These are phyloP conservation scores for Pezicula neosporulosa DNA, from an alignment of 2,329 filamentous ascomycete species.

Conservation along the genomic window DNA sequence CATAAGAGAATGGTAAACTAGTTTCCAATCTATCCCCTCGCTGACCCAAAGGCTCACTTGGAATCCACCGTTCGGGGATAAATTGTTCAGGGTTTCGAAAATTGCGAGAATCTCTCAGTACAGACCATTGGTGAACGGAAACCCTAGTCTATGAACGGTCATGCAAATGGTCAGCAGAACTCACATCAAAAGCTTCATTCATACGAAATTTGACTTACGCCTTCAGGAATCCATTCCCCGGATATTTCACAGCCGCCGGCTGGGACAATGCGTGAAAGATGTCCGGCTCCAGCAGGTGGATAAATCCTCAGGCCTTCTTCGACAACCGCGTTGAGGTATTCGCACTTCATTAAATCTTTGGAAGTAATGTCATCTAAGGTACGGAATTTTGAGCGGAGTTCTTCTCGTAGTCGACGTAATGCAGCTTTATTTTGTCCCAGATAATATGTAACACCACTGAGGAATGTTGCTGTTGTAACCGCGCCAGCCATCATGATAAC, in stretches of 20 bases:
- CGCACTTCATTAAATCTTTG: conserved; percentile 8
- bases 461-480: conserved; percentile 15
- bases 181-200: background rate
- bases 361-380: conserved; percentile 8
- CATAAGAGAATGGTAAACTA: conserved; percentile 13
- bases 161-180: background rate
- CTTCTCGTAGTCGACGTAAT: conserved; percentile 8
- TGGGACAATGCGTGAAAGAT: conserved; percentile 14
- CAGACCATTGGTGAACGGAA: conserved; percentile 19
- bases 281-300: conserved; percentile 13
- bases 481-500: conserved; percentile 18
- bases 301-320: conserved; percentile 15
- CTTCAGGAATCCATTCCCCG: conserved; percentile 18
- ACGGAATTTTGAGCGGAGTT: conserved; percentile 7
- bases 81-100: conserved; percentile 14
- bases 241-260: conserved; percentile 14
- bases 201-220: conserved; percentile 10
- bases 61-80: conserved; percentile 18
- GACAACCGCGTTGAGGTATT: conserved; percentile 12
- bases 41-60: conserved; percentile 10
- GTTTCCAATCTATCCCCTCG: conserved; percentile 11
- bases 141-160: conserved; percentile 13
- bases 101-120: conserved; percentile 12
- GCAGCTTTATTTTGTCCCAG: conserved; percentile 8
- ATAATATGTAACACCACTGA: conserved; percentile 15